A percentile compares a stretch with the other conserved stretches of the same genome.
Evolutionary conservation across 2,329 filamentous ascomycete species (phyloP).

Genomic region (Fusarium fracticaudum): DNA sequence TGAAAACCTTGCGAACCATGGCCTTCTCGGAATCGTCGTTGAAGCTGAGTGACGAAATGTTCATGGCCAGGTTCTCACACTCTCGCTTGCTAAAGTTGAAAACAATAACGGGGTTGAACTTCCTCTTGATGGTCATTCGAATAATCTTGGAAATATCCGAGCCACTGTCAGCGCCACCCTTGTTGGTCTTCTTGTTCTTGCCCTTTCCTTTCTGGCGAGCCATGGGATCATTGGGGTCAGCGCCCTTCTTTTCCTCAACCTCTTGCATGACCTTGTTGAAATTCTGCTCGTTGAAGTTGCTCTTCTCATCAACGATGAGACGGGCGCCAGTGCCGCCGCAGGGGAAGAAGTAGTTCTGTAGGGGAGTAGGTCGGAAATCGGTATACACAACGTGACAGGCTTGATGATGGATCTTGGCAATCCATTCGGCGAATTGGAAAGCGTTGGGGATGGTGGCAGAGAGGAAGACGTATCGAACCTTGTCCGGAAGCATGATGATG

Average conservation of each 20-base stretch:
- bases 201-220: constrained; percentile 87
- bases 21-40: constrained; percentile 96
- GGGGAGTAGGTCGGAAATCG: constrained; percentile 93
- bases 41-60: constrained; percentile 88
- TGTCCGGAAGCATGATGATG: constrained; percentile 96
- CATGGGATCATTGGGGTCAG: constrained; percentile 80
- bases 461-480: constrained; percentile 97
- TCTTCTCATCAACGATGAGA: constrained; percentile 95
- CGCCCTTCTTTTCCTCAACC: constrained; percentile 87
- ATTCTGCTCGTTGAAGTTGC: constrained; percentile 94
- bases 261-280: constrained; percentile 95
- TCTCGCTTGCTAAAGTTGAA: constrained; percentile 99
- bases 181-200: constrained; percentile 91
- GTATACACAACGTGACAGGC: constrained; percentile 99
- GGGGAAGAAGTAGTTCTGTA: constrained; percentile 98
- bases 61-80: constrained; percentile 88
- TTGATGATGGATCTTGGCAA: constrained; percentile 96
- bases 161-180: constrained; percentile 79
- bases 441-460: constrained; percentile 98
- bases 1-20: constrained; percentile 94
- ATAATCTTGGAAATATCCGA: constrained; percentile 97
- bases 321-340: constrained; percentile 92
- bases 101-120: constrained; percentile 97
- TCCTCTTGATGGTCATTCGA: constrained; percentile 98
- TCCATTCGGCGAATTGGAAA: constrained; percentile 99